These are phyloP conservation scores for Nakazawaea holstii DNA, from an alignment of 805 yeast genomes.

Conservation along the genomic window DNA sequence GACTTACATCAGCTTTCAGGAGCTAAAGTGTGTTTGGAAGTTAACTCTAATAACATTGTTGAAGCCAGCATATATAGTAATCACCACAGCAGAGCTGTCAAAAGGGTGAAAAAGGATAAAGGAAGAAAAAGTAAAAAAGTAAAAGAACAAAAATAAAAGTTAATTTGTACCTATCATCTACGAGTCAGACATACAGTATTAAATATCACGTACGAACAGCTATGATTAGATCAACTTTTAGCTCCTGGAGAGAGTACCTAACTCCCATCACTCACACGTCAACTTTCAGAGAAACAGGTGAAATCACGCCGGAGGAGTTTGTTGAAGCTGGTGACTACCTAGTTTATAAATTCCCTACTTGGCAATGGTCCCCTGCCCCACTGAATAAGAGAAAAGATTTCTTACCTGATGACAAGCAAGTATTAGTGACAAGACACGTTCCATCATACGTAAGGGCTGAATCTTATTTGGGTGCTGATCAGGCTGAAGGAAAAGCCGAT, in stretches of 20 bases:
- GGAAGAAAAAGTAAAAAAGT: too few relatives aligned
- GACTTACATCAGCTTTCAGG: too few relatives aligned
- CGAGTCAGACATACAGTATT: neutral
- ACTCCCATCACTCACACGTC: slow-evolving; percentile 90
- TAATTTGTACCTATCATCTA: neutral
- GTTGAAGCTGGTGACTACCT: slow-evolving; percentile 91
- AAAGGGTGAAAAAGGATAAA: too few relatives aligned
- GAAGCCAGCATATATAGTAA: too few relatives aligned
- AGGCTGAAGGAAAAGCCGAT: slow-evolving; percentile 29
- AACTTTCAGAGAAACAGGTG: slow-evolving; percentile 81
- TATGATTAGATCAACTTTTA: slow-evolving; percentile 68
- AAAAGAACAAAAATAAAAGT: neutral
- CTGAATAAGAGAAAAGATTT: slow-evolving; percentile 54
- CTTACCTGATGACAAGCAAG: slow-evolving; percentile 84
- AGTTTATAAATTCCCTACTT: slow-evolving; percentile 89
- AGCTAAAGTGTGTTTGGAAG: too few relatives aligned
- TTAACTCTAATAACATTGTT: too few relatives aligned
- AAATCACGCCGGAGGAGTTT: slow-evolving; percentile 93
- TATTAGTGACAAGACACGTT: slow-evolving; percentile 80
- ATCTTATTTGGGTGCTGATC: slow-evolving; percentile 40
- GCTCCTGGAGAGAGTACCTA: slow-evolving; percentile 84
- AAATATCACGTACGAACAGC: neutral
- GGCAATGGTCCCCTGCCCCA: slow-evolving; percentile 82
- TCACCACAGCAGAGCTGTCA: too few relatives aligned
- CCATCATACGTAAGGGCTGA: slow-evolving; percentile 77